Base-by-base conservation (phyloP, 805 yeast species). In the Vanderwaltozyma polyspora region DNA sequence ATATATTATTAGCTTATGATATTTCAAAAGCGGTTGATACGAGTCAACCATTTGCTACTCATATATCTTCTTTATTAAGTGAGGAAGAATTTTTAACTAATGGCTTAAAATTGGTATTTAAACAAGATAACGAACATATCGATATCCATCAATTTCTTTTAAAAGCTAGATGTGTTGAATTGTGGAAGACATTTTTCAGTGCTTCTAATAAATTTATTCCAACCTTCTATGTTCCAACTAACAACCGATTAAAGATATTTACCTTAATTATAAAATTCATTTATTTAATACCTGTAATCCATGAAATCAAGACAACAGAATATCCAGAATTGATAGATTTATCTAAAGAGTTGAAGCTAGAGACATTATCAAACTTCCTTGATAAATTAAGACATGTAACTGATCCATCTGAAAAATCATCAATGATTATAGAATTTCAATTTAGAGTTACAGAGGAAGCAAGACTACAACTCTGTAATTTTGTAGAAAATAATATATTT, bases 41-140 rank as follows among this genome's bases (percentile, higher is more conserved):
- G 11, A 63, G 66, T 11, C 81, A 79, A 49, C 89, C 91, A 2
- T 82, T 79, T 61, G 81, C 83, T 2, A 66, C 77, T 2, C 85
- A 78, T 52, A 57, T 82, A 15, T 64, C 86, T 3, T 63, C 74
- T 3, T 37, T 58, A 25, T 31, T 45, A 10, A 49, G 35, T 13
- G 48, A 41, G 6, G 42, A 40, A 12, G 38, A 44, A 12, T 11
- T 48, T 1, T 43, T 36, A 4, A 47, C 55, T 6, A 36, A 43
- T 27, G 67, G 59, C 44, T 34, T 47, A 16, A 34, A 30, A 22
- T 38, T 63, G 19, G 29, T 35, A 3, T 37, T 52, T 11, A 17
- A 29, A 2, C 31, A 31, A 11, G 22, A 14, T 14, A 19, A 30
- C 3, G 14, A 22, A 6, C 6, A 12, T 3, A 38, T 59, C 29